Percentiles rank a stretch among this genome's conserved stretches.
Evolutionary conservation across 2,329 filamentous ascomycete genomes (phyloP).

Genomic region (Thyridium curvatum): DNA sequence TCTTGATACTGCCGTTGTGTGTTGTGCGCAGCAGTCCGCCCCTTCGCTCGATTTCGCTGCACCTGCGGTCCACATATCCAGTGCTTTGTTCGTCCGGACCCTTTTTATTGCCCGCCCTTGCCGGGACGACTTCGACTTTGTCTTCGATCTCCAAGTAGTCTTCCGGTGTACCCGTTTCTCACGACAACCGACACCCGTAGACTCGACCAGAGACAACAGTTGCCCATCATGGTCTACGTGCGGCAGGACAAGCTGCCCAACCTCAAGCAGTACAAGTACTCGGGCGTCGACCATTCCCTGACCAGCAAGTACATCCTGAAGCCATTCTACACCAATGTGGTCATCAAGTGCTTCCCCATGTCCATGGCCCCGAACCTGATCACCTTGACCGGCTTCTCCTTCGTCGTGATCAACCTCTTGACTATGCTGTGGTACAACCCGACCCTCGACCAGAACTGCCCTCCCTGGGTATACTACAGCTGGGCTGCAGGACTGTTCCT

Average conservation of each 20-base stretch:
- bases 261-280: slow-evolving; percentile 94
- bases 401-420: slow-evolving; percentile 82
- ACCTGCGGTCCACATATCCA: too few species aligned
- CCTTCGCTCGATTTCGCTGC: too few species aligned
- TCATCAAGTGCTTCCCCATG: slow-evolving; percentile 92
- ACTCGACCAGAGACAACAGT: too few species aligned
- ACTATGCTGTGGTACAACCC: slow-evolving; percentile 96
- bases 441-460: slow-evolving; percentile 88
- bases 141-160: too few species aligned
- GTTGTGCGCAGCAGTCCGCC: too few species aligned
- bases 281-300: slow-evolving; percentile 81
- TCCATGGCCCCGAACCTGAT: slow-evolving; percentile 88
- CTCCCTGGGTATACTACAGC: slow-evolving; percentile 87
- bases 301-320: slow-evolving; percentile 91
- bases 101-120: too few species aligned
- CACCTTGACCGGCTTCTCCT: slow-evolving; percentile 83
- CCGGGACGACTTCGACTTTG: too few species aligned
- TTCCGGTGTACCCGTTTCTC: too few species aligned
- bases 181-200: too few species aligned
- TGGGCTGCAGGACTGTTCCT: slow-evolving; percentile 88
- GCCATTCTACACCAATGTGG: slow-evolving; percentile 92
- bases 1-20: too few species aligned
- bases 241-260: slow-evolving; percentile 83
- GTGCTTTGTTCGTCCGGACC: too few species aligned
- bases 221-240: slow-evolving; percentile 76